Base-by-base conservation (phyloP, 805 yeast genomes). In the Kurtzmaniella cleridarum region DNA sequence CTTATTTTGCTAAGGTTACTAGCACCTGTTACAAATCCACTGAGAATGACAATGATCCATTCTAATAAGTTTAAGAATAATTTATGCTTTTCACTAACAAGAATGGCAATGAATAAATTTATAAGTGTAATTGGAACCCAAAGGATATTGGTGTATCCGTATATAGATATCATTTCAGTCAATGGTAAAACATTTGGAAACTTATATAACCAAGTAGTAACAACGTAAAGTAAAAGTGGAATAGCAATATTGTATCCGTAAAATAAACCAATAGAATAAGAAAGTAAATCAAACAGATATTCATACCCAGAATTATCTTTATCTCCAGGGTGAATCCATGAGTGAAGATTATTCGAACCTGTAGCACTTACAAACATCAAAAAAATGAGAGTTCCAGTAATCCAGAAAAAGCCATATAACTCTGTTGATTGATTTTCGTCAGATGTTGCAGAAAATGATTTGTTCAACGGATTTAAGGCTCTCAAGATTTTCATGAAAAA, bases 331-430 rank as follows among this genome's bases (percentile, higher is more conserved):
- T 76, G 71, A 20, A 75, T 49, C 66, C 76, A 71, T 18, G 76
- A 71, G n/a, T 78, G 65, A n/a, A 88, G 50, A 16, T 84, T 53
- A 35, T 81, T 79, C 2, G 85, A 75, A 15, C 85, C 73, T 0
- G 95, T 82, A 27, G 84, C 76, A 33, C 89, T 74, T 41, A 88
- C 79, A 61, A 89, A 89, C 56, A 86, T 69, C 26, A 81, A 65
- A 46, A 85, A 77, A 1, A 86, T 78, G 36, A 87, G 76, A 0
- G 95, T 83, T 0, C 89, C 88, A 10, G 91, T 84, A 32, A 90
- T 79, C 98, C 98, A 90, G 14, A 88, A 66, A 6, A 95, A 84
- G 0, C 96, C 96, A 57, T 88, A 91, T 38, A 90, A 62, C 52
- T 90, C 98, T 1, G 62, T 54, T 12, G 69, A 67, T 30, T 69